A percentile compares a stretch with the other conserved stretches of the same genome.
phyloP scores from a whole-genome alignment of 2,329 filamentous ascomycete genomes.

The Xylariales sp. region DNA sequence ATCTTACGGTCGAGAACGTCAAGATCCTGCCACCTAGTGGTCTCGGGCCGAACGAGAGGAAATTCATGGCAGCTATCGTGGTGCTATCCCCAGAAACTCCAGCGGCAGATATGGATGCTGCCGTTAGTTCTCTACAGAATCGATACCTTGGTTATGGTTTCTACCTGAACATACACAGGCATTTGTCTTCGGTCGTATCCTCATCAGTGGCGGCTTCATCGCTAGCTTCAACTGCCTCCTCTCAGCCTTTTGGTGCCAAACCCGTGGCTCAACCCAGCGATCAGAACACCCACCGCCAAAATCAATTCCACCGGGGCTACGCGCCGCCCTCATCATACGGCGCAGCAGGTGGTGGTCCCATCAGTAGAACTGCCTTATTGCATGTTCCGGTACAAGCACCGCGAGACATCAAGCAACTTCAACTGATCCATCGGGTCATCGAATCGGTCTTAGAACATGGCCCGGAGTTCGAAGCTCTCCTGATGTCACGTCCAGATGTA shows the following conservation, averaged over 20 bases:
- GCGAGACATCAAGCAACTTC: constrained; percentile 71
- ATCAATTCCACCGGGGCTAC: constrained; percentile 56
- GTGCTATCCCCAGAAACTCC: constrained; percentile 77
- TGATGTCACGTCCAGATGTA: constrained; percentile 83
- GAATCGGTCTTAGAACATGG: constrained; percentile 77
- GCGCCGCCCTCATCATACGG: constrained; percentile 72
- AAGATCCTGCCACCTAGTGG: constrained; percentile 59
- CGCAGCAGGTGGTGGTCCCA: constrained; percentile 33
- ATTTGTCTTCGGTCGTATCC: constrained; percentile 73
- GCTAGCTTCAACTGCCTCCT: constrained; percentile 42
- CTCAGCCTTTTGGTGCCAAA: constrained; percentile 76
- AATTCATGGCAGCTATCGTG: constrained; percentile 72
- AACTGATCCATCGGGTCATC: constrained; percentile 82
- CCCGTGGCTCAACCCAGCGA: constrained; percentile 43
- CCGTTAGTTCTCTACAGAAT: constrained; percentile 75
- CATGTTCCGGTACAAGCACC: constrained; percentile 74
- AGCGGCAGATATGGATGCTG: constrained; percentile 75
- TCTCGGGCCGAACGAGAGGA: constrained; percentile 56
- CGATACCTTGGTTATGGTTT: constrained; percentile 82
- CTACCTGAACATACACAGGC: constrained; percentile 74
- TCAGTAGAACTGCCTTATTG: constrained; percentile 43
- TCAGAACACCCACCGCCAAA: constrained; percentile 32
- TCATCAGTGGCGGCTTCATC: constrained; percentile 32
- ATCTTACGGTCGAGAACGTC: constrained; percentile 66
- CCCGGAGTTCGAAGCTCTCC: constrained; percentile 81